Conservation (phyloP, 352 stramenopile genomes). For the Pythium sukuiense region DNA sequence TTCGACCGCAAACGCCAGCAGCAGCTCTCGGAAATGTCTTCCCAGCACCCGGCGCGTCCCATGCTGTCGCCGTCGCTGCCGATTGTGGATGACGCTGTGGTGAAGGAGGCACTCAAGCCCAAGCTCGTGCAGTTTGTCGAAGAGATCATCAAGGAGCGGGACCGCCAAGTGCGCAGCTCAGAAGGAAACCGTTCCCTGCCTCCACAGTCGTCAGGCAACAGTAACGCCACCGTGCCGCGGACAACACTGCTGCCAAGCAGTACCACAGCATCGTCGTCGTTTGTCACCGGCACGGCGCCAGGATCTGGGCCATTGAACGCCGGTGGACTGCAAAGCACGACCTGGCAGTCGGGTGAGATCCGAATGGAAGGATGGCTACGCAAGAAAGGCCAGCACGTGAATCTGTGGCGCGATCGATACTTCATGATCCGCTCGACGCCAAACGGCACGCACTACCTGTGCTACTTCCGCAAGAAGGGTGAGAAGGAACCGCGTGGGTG, state of each 20-base stretch:
- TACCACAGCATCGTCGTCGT: constrained; percentile 18
- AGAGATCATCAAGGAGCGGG: constrained; percentile 70
- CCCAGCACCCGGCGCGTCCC: background rate
- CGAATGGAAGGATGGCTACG: constrained; percentile 85
- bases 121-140: constrained; percentile 74
- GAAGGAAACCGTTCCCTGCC: background rate
- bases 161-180: constrained; percentile 31
- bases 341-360: constrained; percentile 57
- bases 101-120: constrained; percentile 73
- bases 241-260: constrained; percentile 6
- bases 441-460: constrained; percentile 78
- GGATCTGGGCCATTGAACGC: background rate
- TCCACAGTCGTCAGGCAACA: background rate
- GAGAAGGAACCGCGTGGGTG: constrained; percentile 81
- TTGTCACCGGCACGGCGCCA: constrained; percentile 10
- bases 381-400: constrained; percentile 87
- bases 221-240: background rate
- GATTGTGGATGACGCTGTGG: constrained; percentile 53
- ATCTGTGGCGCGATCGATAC: constrained; percentile 83
- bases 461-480: constrained; percentile 84
- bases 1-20: constrained; percentile 38
- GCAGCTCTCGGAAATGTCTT: constrained; percentile 19
- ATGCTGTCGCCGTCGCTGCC: constrained; percentile 32
- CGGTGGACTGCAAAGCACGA: constrained; percentile 7
- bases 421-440: constrained; percentile 87